A percentile compares a stretch with the other conserved stretches of the same genome.
These are phyloP conservation scores for Sarocladium oryzae DNA, from an alignment of 2,329 filamentous ascomycete species.

Conservation along the genomic window DNA sequence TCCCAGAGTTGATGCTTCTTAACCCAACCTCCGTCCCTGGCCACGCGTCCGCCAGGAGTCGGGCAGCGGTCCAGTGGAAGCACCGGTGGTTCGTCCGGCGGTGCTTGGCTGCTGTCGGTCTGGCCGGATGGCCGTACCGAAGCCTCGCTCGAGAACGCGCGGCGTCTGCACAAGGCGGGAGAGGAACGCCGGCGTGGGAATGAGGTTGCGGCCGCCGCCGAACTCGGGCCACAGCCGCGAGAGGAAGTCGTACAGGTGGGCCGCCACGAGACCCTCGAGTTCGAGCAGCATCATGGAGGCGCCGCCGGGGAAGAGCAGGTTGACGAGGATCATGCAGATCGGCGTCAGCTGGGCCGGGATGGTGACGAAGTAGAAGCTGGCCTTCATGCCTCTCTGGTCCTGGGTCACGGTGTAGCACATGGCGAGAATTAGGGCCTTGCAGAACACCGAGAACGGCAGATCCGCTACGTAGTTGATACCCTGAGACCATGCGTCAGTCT, in stretches of 20 bases:
- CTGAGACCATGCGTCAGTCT: conserved; percentile 14
- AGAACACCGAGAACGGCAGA: conserved; percentile 38
- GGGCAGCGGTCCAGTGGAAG: conserved; percentile 45
- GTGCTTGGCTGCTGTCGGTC: conserved; percentile 20
- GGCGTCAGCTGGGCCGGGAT: conserved; percentile 80
- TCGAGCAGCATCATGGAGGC: conserved; percentile 53
- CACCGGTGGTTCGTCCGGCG: conserved; percentile 35
- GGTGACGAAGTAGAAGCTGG: conserved; percentile 74
- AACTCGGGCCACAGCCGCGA: conserved; percentile 84
- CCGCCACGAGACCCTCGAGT: conserved; percentile 73
- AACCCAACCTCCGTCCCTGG: conserved; percentile 55
- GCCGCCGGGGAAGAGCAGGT: conserved; percentile 59
- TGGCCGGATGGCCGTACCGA: conserved; percentile 53
- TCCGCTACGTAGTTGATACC: conserved; percentile 25
- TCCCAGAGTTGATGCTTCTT: conserved; percentile 13
- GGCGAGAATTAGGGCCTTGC: conserved; percentile 66
- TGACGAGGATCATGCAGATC: conserved; percentile 69
- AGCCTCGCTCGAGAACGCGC: conserved; percentile 14
- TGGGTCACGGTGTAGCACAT: conserved; percentile 80
- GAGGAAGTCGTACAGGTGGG: conserved; percentile 86
- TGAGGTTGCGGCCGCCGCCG: conserved; percentile 71
- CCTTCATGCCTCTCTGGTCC: conserved; percentile 71
- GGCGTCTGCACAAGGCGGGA: conserved; percentile 54
- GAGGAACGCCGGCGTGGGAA: conserved; percentile 68
- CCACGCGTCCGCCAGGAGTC: conserved; percentile 60